phyloP scores from a whole-genome alignment of 352 stramenopile genomes.

The Globisporangium paroecandrum region DNA sequence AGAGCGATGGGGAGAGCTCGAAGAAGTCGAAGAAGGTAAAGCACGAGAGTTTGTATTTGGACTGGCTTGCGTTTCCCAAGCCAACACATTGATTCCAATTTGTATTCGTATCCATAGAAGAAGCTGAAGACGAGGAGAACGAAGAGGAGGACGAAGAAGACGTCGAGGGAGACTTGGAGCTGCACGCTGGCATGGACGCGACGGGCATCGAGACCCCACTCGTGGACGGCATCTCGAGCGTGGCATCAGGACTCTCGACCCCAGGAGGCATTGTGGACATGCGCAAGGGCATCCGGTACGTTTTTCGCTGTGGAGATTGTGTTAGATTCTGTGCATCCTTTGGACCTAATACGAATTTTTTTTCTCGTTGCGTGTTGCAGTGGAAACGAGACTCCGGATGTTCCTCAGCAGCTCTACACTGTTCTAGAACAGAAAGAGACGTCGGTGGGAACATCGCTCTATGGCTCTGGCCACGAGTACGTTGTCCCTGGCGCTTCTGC shows the following conservation, averaged over 20 bases:
- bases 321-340: background rate
- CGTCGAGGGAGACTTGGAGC: slow-evolving; percentile 25
- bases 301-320: background rate
- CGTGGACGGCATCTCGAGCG: slow-evolving; percentile 60
- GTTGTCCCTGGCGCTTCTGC: slow-evolving; percentile 41
- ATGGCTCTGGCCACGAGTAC: slow-evolving; percentile 73
- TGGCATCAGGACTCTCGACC: slow-evolving; percentile 66
- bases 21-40: slow-evolving; percentile 48
- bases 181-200: slow-evolving; percentile 38
- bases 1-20: slow-evolving; percentile 69
- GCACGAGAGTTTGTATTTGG: background rate
- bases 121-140: slow-evolving; percentile 40
- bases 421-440: slow-evolving; percentile 78
- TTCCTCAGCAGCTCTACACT: slow-evolving; percentile 71
- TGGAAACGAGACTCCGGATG: slow-evolving; percentile 56
- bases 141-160: slow-evolving; percentile 45
- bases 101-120: slow-evolving; percentile 16
- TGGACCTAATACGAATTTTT: background rate
- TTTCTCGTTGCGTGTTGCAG: slow-evolving; percentile 21
- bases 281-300: slow-evolving; percentile 67
- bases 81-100: background rate
- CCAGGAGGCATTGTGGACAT: slow-evolving; percentile 69
- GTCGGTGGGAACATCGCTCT: slow-evolving; percentile 67
- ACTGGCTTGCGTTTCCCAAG: background rate
- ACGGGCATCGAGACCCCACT: slow-evolving; percentile 58